Base-by-base conservation (phyloP, 805 yeast species). In the Candida andamanensis region DNA sequence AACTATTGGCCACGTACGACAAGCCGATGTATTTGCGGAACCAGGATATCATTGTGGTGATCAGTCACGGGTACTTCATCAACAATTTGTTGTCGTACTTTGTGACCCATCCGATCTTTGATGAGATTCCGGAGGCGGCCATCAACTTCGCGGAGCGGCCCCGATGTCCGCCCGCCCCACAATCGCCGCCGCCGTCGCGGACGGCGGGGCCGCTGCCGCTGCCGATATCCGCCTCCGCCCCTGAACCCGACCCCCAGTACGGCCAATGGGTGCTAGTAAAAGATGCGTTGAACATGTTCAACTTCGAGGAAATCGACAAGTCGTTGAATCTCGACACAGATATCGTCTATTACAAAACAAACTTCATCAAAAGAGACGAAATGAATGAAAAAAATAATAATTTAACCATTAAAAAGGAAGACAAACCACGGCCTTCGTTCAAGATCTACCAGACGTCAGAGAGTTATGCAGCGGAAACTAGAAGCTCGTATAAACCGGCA, bases 291-390 rank as follows among this genome's bases (percentile, higher is more conserved):
- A 52, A 47, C 13, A 30, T 63, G 26, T 36, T 57, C 6, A 50
- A 44, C 12, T 40, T 42, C 9, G 46, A 47, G n/a, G 46, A 52
- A 17, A 40, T 48, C 22, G 61, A 61, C 28, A 41, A 58, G 17
- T 41, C 52, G 12, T 45, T 65, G 17, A 64, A 63, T 36, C 44
- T 65, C 26, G 67, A 65, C 19, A 50, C 67, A 3, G 69, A 65
- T 36, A 58, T 65, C 21, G 67, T 63, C 12, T 65, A 64, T 42
- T 65, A 65, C 38, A 60, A 64, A 33, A 65, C 70, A 11, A 64
- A 63, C 37, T 65, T 65, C 44, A 53, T 65, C 30, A 60, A 58
- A 37, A 47, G 53, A 24, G 57, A 60, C 23, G 66, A 62, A 26
- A 29, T 56, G 4, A 34, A 38, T 11, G 39, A 30, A 10, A 25